A percentile compares a stretch with the other conserved stretches of the same genome.
Conservation (phyloP, 495 filamentous ascomycete species). For the Penicillium subrubescens region DNA sequence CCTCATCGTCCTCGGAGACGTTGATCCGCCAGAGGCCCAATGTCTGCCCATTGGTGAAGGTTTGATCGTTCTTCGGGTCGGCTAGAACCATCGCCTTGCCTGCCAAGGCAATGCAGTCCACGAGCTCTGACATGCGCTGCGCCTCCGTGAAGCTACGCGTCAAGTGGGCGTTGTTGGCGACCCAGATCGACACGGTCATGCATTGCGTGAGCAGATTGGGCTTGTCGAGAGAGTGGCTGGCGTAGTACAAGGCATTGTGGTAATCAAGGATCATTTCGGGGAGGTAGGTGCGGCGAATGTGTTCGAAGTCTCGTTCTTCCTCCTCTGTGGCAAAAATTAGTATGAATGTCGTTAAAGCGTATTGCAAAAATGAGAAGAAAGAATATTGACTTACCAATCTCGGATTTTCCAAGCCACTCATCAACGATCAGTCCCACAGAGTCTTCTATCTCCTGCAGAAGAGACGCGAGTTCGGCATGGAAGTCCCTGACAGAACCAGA, state of each 20-base stretch:
- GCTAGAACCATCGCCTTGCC: conserved; percentile 73
- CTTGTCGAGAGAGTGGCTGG: conserved; percentile 62
- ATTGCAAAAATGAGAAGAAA: not conserved
- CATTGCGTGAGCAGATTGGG: conserved; percentile 66
- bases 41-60: conserved; percentile 40
- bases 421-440: conserved; percentile 42
- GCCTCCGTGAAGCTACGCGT: conserved; percentile 64
- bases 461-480: conserved; percentile 33
- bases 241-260: conserved; percentile 69
- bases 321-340: conserved; percentile 33
- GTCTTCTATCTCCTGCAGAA: conserved; percentile 35
- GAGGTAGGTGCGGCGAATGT: conserved; percentile 72
- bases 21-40: conserved; percentile 52
- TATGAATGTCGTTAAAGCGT: not conserved
- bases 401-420: conserved; percentile 39
- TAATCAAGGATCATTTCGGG: conserved; percentile 84
- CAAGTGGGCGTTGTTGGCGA: conserved; percentile 65
- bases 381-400: conserved; percentile 37
- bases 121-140: conserved; percentile 74
- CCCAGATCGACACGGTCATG: conserved; percentile 73
- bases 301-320: conserved; percentile 44
- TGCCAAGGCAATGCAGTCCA: conserved; percentile 70
- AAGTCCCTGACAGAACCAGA: conserved; percentile 40
- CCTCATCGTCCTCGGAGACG: conserved; percentile 33
- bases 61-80: conserved; percentile 33